These are phyloP conservation scores for Fragaria iinumae DNA, from an alignment of 306 rosid species.

Conservation along the genomic window DNA sequence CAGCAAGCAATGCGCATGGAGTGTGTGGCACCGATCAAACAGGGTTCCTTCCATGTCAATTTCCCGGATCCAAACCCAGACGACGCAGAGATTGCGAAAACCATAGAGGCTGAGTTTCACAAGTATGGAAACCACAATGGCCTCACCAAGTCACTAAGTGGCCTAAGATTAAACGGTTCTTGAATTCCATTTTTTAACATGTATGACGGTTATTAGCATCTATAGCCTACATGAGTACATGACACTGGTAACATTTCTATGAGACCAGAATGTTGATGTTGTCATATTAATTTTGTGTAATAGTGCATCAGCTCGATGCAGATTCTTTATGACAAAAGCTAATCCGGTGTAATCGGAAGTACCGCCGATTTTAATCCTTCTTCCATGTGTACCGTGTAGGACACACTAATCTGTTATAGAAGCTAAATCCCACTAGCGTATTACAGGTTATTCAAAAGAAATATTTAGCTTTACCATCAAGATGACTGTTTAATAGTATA, in stretches of 20 bases:
- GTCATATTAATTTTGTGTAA: conserved; percentile 20
- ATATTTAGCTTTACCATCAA: neutral
- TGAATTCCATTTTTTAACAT: conserved; percentile 25
- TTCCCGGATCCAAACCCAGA: conserved; percentile 74
- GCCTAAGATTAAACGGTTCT: conserved; percentile 40
- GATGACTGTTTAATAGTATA: neutral
- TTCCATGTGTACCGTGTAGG: conserved; percentile 9
- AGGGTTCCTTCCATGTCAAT: conserved; percentile 72
- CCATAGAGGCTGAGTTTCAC: conserved; percentile 70
- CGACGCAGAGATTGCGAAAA: conserved; percentile 55
- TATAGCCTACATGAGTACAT: neutral
- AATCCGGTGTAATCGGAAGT: conserved; percentile 27
- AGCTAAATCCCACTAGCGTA: neutral
- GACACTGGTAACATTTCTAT: conserved; percentile 18
- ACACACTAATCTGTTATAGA: conserved; percentile 9
- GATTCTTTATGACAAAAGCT: conserved; percentile 14
- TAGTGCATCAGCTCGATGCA: conserved; percentile 59
- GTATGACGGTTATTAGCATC: neutral
- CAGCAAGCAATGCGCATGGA: conserved; percentile 48
- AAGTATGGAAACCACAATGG: conserved; percentile 59
- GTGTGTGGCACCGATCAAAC: conserved; percentile 49
- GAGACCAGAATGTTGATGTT: conserved; percentile 13
- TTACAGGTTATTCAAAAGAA: neutral
- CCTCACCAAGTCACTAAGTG: conserved; percentile 42
- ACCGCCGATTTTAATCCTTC: conserved; percentile 27